A percentile compares a stretch with the other conserved stretches of the same genome.
Conservation (phyloP, 2,329 filamentous ascomycete genomes). For the Apiospora koreana region DNA sequence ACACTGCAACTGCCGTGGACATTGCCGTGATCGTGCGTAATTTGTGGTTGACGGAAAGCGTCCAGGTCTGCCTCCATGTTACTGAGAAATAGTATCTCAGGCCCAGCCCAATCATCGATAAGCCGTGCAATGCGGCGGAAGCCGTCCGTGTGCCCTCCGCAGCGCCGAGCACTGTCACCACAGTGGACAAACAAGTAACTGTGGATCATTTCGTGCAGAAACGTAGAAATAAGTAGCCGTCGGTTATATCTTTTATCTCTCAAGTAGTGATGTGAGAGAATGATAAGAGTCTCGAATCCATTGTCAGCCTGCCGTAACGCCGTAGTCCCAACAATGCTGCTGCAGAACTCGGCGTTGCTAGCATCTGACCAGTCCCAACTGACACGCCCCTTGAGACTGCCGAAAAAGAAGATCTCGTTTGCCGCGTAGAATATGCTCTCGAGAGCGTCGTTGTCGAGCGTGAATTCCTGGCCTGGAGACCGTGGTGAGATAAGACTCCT, state of each 20-base stretch:
- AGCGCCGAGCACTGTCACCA: slow-evolving; percentile 55
- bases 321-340: slow-evolving; percentile 63
- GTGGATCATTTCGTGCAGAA: slow-evolving; percentile 68
- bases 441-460: slow-evolving; percentile 58
- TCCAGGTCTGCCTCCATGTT: slow-evolving; percentile 65
- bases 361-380: slow-evolving; percentile 62
- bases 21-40: not conserved
- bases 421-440: slow-evolving; percentile 60
- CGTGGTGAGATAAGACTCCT: slow-evolving; percentile 57
- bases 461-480: slow-evolving; percentile 45
- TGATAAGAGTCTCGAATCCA: slow-evolving; percentile 62
- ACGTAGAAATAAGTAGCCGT: slow-evolving; percentile 63
- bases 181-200: slow-evolving; percentile 66
- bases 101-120: slow-evolving; percentile 64
- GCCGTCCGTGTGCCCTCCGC: slow-evolving; percentile 61
- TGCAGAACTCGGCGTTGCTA: slow-evolving; percentile 50
- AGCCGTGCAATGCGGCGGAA: slow-evolving; percentile 59
- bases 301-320: slow-evolving; percentile 51
- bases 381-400: slow-evolving; percentile 57
- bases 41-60: slow-evolving; percentile 40
- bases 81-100: slow-evolving; percentile 53
- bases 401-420: slow-evolving; percentile 64
- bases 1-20: not conserved
- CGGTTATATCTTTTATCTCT: slow-evolving; percentile 56
- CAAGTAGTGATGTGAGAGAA: slow-evolving; percentile 62